Evolutionary conservation across 331 rosid species (phyloP), one percentile per base, ranked within the genome.

Genomic region (Arachis monticola): DNA sequence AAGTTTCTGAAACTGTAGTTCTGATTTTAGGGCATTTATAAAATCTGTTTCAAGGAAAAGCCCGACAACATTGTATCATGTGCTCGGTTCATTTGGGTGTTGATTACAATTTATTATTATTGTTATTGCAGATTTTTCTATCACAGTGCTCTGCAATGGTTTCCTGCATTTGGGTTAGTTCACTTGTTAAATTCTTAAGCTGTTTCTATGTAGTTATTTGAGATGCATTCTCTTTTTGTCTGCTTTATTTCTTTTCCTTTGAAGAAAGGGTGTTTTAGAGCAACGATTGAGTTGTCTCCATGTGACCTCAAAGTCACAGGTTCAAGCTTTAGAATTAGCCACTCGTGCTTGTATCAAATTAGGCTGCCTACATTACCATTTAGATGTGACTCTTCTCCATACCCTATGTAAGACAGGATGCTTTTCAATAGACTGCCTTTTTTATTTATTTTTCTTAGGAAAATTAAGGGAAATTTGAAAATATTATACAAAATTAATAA

Each of bases 81-180:
- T 30, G 50, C 22, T 17, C 11, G 41, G 60, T 53, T 59, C 70
- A 58, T 64, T 81, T 75, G 60, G 65, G 60, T 70, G 46, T 80
- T 65, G 72, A 75, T 72, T 42, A 72, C 59, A 62, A n/a, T 30
- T 70, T 11, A 3, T 40, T 64, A 17, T 50, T 75, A 10, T 52
- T 48, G 51, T 48, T 59, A 17, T 72, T 79, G 82, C 92, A 94
- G 96, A 76, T 90, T 94, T 80, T 94, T 92, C 87, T 92, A 92
- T 83, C 97, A 90, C 62, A 92, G 96, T 70, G 96, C 97, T 79
- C 99, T 91, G 62, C 83, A 8, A 77, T 94, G 97, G 99, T 94
- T 92, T 81, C 97, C 99, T 62, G 63, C 86, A 73, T 88, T 75
- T 61, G 97, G 92, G 99, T 92, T 77, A 85, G 99, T 87, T 72